These are phyloP conservation scores for Lepiota brunneoincarnata DNA, from an alignment of 768 basidiomycete genomes.

Conservation along the genomic window DNA sequence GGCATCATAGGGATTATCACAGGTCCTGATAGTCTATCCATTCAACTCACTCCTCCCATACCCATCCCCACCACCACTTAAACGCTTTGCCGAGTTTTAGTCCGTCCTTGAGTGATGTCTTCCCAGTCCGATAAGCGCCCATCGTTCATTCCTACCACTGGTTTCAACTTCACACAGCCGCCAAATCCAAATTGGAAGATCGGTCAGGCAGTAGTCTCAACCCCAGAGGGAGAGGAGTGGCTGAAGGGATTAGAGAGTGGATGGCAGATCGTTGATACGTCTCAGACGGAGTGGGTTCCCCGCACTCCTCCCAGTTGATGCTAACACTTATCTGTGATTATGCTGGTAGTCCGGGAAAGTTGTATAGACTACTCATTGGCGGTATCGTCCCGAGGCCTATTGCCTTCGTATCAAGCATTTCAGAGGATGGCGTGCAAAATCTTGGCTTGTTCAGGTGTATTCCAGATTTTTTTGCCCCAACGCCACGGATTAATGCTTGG, in stretches of 20 bases:
- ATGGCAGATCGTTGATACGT: conserved; percentile 34
- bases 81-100: too few relatives aligned
- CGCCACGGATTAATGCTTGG: neutral
- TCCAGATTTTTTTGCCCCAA: neutral
- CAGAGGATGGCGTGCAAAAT: conserved; percentile 45
- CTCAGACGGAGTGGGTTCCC: conserved; percentile 25
- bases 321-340: neutral
- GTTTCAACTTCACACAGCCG: too few relatives aligned
- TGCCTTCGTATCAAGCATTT: conserved; percentile 66
- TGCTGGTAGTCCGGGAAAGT: conserved; percentile 13
- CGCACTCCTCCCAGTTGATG: neutral
- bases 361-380: conserved; percentile 48
- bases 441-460: conserved; percentile 56
- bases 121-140: too few relatives aligned
- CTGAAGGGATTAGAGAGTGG: conserved; percentile 41
- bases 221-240: conserved; percentile 37
- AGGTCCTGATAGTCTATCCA: too few relatives aligned
- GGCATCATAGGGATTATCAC: too few relatives aligned
- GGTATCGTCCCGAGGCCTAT: conserved; percentile 66
- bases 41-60: too few relatives aligned
- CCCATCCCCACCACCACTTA: too few relatives aligned
- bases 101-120: too few relatives aligned
- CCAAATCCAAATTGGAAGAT: too few relatives aligned
- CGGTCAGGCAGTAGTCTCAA: conserved; percentile 16
- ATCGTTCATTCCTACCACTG: too few relatives aligned